These are phyloP conservation scores for Dendrobium catenatum DNA, from an alignment of 106 monocot genomes.

Conservation along the genomic window DNA sequence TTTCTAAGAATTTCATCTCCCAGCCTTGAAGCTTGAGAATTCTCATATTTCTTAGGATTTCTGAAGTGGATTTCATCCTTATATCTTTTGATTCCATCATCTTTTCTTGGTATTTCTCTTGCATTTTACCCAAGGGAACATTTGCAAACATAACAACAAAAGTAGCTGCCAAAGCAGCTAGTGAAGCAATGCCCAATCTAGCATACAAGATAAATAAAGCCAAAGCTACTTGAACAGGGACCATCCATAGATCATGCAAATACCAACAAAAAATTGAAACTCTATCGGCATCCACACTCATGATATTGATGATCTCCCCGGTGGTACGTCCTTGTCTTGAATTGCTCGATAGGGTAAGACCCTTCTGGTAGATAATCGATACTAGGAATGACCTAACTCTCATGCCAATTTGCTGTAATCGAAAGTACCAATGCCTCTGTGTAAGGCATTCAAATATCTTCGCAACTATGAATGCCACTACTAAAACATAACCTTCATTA, in stretches of 20 bases:
- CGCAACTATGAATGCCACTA: constrained; percentile 33
- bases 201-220: constrained; percentile 51
- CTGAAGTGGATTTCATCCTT: constrained; percentile 52
- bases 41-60: constrained; percentile 55
- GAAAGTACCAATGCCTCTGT: constrained; percentile 47
- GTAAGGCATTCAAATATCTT: constrained; percentile 47
- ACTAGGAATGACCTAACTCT: constrained; percentile 34
- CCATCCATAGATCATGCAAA: constrained; percentile 50
- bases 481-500: constrained; percentile 42
- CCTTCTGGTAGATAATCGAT: constrained; percentile 52
- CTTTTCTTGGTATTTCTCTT: constrained; percentile 46
- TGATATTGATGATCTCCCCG: constrained; percentile 60
- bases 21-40: constrained; percentile 54
- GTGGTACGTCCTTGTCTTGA: constrained; percentile 39
- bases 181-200: constrained; percentile 42
- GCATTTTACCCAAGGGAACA: constrained; percentile 40
- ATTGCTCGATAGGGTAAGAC: constrained; percentile 36
- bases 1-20: constrained; percentile 57
- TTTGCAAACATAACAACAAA: constrained; percentile 52
- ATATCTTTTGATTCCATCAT: constrained; percentile 50
- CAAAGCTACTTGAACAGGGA: constrained; percentile 42
- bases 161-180: constrained; percentile 46
- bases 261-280: constrained; percentile 34
- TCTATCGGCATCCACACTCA: constrained; percentile 53
- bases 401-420: constrained; percentile 30